Percentiles rank a stretch among this genome's conserved stretches.
phyloP scores from a whole-genome alignment of 306 rosid genomes.

The Styphnolobium japonicum region DNA sequence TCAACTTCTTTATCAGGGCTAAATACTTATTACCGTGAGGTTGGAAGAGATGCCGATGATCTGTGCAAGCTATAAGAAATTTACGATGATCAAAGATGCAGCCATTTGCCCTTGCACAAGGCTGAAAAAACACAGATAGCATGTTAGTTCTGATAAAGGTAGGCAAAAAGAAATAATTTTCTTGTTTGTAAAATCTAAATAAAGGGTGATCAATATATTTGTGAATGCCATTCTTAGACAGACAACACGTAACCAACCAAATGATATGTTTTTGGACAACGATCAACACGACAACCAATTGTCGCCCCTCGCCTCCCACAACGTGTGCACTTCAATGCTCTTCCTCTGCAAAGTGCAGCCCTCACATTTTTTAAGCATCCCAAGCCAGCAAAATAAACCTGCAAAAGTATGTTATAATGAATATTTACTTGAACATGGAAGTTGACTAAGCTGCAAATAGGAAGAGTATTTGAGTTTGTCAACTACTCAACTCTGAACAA shows the following conservation, averaged over 20 bases:
- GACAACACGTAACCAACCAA: slow-evolving; percentile 48
- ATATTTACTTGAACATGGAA: too few relatives aligned
- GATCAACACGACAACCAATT: slow-evolving; percentile 81
- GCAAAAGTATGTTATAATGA: slow-evolving; percentile 33
- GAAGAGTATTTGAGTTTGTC: too few relatives aligned
- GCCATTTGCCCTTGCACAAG: slow-evolving; percentile 74
- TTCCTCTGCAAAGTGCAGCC: slow-evolving; percentile 80
- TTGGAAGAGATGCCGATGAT: slow-evolving; percentile 64
- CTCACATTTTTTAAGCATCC: slow-evolving; percentile 75
- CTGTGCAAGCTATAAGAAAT: slow-evolving; percentile 80
- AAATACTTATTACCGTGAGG: slow-evolving; percentile 59
- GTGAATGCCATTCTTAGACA: neutral
- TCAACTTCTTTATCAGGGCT: slow-evolving; percentile 52
- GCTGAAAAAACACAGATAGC: slow-evolving; percentile 42
- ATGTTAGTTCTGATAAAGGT: neutral
- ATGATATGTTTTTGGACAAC: slow-evolving; percentile 74
- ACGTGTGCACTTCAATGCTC: slow-evolving; percentile 71
- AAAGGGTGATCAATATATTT: neutral
- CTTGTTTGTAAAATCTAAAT: neutral
- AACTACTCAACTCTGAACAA: too few relatives aligned
- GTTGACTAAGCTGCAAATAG: too few relatives aligned
- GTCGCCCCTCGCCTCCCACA: slow-evolving; percentile 79
- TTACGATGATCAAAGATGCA: slow-evolving; percentile 77
- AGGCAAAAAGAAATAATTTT: neutral
- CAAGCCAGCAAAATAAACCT: slow-evolving; percentile 83